Evolutionary conservation across 2,329 filamentous ascomycete genomes (phyloP).

Genomic region (Gyromitra esculenta): DNA sequence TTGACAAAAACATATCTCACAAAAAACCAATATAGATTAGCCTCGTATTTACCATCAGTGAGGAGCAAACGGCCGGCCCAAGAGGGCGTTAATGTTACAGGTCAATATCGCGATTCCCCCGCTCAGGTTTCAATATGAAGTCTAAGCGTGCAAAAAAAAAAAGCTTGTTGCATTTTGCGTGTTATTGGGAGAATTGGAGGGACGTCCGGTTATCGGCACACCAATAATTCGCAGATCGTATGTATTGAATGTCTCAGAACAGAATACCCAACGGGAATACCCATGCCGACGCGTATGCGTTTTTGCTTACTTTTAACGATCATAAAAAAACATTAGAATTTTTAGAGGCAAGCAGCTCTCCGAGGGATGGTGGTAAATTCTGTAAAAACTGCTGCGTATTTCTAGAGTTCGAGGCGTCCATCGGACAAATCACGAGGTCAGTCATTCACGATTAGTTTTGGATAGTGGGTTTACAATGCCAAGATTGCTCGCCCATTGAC

Average conservation of each 20-base stretch:
- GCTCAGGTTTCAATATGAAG: no score
- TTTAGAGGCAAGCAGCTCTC: background rate
- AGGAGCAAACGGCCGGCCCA: no score
- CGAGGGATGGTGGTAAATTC: background rate
- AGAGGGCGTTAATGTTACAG: no score
- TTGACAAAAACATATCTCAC: no score
- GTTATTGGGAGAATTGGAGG: background rate
- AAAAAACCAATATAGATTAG: no score
- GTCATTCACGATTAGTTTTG: background rate
- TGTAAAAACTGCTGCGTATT: background rate
- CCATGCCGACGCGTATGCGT: constrained; percentile 36
- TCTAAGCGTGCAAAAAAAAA: no score
- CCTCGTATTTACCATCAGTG: no score
- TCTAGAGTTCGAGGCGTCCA: background rate
- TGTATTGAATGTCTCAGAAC: background rate
- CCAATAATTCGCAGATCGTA: background rate
- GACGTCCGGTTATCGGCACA: constrained; percentile 6
- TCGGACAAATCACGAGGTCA: background rate
- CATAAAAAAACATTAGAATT: background rate
- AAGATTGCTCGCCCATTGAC: background rate
- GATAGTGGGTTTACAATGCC: background rate
- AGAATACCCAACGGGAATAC: constrained; percentile 4
- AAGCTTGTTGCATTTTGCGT: background rate
- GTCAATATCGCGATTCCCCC: no score
- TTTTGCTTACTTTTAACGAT: constrained; percentile 15